Evolutionary conservation across 2,329 filamentous ascomycete species (phyloP).

Genomic region (Geosmithia morbida): DNA sequence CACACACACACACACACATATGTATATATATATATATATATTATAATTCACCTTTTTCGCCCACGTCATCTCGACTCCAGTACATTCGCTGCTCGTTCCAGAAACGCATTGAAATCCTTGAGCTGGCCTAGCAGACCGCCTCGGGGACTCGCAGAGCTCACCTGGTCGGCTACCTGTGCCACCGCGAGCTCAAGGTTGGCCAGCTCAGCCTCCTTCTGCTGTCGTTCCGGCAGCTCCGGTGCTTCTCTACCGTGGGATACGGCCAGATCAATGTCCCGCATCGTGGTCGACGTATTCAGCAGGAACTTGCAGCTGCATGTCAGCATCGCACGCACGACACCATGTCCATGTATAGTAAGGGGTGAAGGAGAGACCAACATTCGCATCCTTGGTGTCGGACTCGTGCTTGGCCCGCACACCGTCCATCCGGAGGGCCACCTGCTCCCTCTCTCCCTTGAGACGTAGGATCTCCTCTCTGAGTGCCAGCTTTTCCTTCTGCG

Average conservation of each 20-base stretch:
- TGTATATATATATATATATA: too few species aligned
- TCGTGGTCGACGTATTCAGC: constrained; percentile 38
- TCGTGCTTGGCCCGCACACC: constrained; percentile 47
- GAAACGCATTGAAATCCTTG: constrained; percentile 46
- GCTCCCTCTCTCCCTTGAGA: constrained; percentile 43
- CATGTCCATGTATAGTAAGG: not conserved
- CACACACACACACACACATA: too few species aligned
- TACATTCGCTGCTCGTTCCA: constrained; percentile 43
- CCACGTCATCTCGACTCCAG: constrained; percentile 29
- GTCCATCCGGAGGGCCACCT: constrained; percentile 48
- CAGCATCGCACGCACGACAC: too few species aligned
- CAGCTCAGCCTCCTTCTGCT: constrained; percentile 33
- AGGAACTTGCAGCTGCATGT: constrained; percentile 19
- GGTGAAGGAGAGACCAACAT: constrained; percentile 22
- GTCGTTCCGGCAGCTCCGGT: constrained; percentile 26
- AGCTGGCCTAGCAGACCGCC: constrained; percentile 42
- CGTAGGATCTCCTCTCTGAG: constrained; percentile 46
- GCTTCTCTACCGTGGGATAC: constrained; percentile 34
- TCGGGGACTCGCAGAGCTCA: constrained; percentile 29
- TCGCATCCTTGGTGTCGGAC: constrained; percentile 31
- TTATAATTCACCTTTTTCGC: too few species aligned
- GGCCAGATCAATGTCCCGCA: constrained; percentile 49
- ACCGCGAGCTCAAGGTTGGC: constrained; percentile 43
- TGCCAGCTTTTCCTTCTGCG: constrained; percentile 40
- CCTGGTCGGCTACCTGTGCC: constrained; percentile 37